Evolutionary conservation across 2,329 filamentous ascomycete species (phyloP), one percentile per base, ranked within the genome.

Genomic region (Septoria petroselini): DNA sequence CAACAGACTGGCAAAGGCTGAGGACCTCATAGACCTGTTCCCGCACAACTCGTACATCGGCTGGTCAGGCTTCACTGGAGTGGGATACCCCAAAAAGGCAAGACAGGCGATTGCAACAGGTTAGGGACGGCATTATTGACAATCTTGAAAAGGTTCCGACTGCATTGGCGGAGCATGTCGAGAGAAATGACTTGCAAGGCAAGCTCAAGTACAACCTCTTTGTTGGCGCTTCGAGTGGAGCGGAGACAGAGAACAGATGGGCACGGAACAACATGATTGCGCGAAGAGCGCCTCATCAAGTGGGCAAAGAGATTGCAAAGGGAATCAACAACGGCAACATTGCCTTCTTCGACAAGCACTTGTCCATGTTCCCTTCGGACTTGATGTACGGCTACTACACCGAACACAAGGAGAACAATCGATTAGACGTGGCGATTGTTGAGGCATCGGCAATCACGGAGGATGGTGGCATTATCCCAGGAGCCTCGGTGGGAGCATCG

Each of bases 181-280:
- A 95, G 73, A 81, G 87, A 73, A 94, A 95, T 71, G 81, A 78
- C 55, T 77, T 95, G 12, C 83, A 95, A 70, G 88, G 89, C 49
- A 76, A 94, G 76, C 75, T 94, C 60, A 87, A 87, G 64, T 95
- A 94, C 76, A 85, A 82, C 50, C 79, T 95, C 14, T 95, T 95
- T 60, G 89, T 94, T 7, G 90, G 89, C 45, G 89, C 89, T n/a
- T 91, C 86, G 4, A 90, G 87, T 12, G 89, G 89, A 30, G 86
- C 88, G 14, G 89, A 93, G 73, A 95, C 89, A 0, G 89, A 95
- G 75, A 93, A 93, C 71, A 79, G 89, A 70, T 95, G 90, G 90
- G 89, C 90, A n/a, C 71, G 75, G 3, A 75, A 91, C 57, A 85
- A 95, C 72, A 95, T 95, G 89, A 95, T 95, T 63, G 85, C 91